Conservation (phyloP, 2,329 filamentous ascomycete genomes). For the Cladosporium velox region DNA sequence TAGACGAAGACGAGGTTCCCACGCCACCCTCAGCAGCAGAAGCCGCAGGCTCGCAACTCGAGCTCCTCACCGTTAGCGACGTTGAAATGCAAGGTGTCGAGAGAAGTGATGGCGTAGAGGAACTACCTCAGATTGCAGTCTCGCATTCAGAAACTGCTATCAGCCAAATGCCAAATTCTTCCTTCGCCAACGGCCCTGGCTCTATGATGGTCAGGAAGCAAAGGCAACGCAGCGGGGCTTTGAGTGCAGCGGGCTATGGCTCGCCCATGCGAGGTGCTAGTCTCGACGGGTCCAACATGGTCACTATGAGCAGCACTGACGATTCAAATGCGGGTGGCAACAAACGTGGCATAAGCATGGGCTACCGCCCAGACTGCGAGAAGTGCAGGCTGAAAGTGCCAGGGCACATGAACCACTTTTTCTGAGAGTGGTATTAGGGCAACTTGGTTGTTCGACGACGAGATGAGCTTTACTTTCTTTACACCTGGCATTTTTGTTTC, state of each 20-base stretch:
- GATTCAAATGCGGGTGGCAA: slow-evolving; percentile 25
- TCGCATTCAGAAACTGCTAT: background rate
- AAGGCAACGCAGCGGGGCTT: slow-evolving; percentile 39
- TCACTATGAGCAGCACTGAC: background rate
- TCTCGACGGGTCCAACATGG: background rate
- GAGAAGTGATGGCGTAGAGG: background rate
- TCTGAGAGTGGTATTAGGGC: background rate
- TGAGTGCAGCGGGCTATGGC: slow-evolving; percentile 31
- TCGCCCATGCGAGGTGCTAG: slow-evolving; percentile 27
- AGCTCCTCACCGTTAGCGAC: slow-evolving; percentile 40
- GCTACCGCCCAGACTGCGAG: slow-evolving; percentile 52
- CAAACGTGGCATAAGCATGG: slow-evolving; percentile 48
- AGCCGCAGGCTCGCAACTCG: slow-evolving; percentile 39
- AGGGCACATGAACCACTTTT: slow-evolving; percentile 53
- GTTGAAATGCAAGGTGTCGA: slow-evolving; percentile 34
- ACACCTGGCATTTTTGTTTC: background rate
- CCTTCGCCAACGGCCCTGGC: slow-evolving; percentile 21
- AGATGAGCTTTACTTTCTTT: background rate
- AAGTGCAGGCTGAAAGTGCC: slow-evolving; percentile 51
- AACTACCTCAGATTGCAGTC: slow-evolving; percentile 9
- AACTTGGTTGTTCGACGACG: background rate
- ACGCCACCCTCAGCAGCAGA: slow-evolving; percentile 38
- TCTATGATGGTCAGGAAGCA: slow-evolving; percentile 38
- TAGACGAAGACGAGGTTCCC: slow-evolving; percentile 40
- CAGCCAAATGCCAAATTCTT: background rate